Base-by-base conservation (phyloP, 768 basidiomycete genomes). In the Boletus coccyginus region DNA sequence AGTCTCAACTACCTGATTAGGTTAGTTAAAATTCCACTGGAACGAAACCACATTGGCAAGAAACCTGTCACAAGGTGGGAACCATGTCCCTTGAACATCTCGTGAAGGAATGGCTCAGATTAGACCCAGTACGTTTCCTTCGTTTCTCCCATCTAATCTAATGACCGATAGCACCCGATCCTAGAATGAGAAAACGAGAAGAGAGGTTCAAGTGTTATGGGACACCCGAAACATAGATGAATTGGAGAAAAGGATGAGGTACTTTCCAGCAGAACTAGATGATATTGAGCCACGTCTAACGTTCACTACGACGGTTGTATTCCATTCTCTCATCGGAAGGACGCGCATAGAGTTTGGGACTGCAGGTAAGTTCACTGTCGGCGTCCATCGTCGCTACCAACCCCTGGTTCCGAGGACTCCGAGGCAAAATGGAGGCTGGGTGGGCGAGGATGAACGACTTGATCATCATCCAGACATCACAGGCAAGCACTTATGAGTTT, bases 391-490 rank as follows among this genome's bases (percentile, higher is more conserved):
- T 32, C 24, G 24, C 41, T 27, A 35, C 56, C 21, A 48, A 58
- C 31, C 31, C 36, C 50, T 7, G 48, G 19, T 36, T 36, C 5
- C 59, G 88, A 66, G 92, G 92, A 50, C 75, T 93, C 21, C 76
- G 91, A 63, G 91, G 86, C 2, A 78, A 74, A 59, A 94, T 95
- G 93, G 87, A 90, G 62, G 92, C 92, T 9, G 93, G 93, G 2
- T 93, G 88, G 82, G 80, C 89, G n/a, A 81, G 89, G 53, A 94
- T 95, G 90, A 95, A 95, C 66, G 90, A 94, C 69, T 72, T 95
- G 54, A 89, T 84, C 46, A 75, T 93, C 50, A 85, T 90, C 42
- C 91, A 93, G 66, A 81, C 90, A 11, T 90, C 90, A 14, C 90
- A 94, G 78, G 91, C 83, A 42, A 45, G 72, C 43, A 44, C 33